Conservation (phyloP, 805 yeast genomes). For the Nakazawaea populi region DNA sequence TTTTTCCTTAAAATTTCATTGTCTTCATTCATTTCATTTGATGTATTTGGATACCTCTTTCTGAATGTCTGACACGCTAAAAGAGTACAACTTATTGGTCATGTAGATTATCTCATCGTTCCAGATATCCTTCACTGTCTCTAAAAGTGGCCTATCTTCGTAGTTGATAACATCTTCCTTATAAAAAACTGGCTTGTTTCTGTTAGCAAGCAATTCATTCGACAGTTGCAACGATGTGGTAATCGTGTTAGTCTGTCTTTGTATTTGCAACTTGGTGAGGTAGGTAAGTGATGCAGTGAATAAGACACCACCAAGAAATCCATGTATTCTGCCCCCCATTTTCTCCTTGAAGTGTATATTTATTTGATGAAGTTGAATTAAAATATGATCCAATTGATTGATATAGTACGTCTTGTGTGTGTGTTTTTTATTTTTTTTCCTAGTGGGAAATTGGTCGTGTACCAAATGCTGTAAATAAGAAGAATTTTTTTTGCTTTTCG, state of each 20-base stretch:
- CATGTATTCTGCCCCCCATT: slow-evolving; percentile 44
- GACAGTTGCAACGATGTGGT: slow-evolving; percentile 43
- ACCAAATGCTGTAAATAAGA: background rate
- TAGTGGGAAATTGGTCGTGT: background rate
- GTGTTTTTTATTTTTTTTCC: no score
- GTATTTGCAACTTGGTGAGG: slow-evolving; percentile 52
- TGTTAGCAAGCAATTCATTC: slow-evolving; percentile 42
- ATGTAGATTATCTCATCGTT: slow-evolving; percentile 61
- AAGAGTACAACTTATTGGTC: slow-evolving; percentile 57
- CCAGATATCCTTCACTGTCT: slow-evolving; percentile 76
- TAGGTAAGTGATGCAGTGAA: slow-evolving; percentile 58
- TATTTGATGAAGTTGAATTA: no score
- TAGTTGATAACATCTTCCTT: slow-evolving; percentile 38
- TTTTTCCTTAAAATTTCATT: background rate
- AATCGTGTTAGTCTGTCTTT: slow-evolving; percentile 38
- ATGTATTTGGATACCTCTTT: slow-evolving; percentile 24
- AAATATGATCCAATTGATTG: no score
- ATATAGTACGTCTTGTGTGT: no score
- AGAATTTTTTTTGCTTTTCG: background rate
- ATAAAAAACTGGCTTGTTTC: slow-evolving; percentile 44
- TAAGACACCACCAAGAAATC: slow-evolving; percentile 57
- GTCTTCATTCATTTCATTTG: background rate
- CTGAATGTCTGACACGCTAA: slow-evolving; percentile 41
- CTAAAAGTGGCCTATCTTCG: slow-evolving; percentile 41
- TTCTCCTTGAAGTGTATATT: background rate